Evolutionary conservation across 2,329 filamentous ascomycete genomes (phyloP), one percentile per base, ranked within the genome.

Genomic region (Hortaea werneckii): DNA sequence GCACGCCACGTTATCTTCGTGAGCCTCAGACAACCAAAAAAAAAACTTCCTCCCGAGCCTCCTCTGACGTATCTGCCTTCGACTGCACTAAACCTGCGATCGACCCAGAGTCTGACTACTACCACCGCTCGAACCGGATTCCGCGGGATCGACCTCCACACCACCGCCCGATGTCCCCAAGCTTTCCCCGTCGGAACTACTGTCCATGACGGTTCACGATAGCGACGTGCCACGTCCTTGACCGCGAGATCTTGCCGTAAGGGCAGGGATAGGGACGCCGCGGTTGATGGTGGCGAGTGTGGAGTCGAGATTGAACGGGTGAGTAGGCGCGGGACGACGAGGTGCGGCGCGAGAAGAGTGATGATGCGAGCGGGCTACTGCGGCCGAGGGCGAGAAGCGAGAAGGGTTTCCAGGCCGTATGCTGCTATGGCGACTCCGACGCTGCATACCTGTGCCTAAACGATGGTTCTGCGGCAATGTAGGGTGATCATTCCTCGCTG

Each of bases 301-400:
- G 28, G 48, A 49, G 10, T 47, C 46, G 12, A 55, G 51, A 8
- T 54, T 46, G 41, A 56, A 58, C 6, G 56, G 56, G 41, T 57
- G 55, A 55, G 40, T 56, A 51, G 27, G 51, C 20, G 20, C 20
- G 20, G 20, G 20, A 42, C 29, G 20, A 20, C 20, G 20, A 20
- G 20, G 20, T 20, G 20, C 20, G 20, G 20, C 20, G 20, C 20
- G 20, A 20, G 20, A 20, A 20, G 20, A 20, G n/a, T 2, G 29
- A 34, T 12, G 41, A 32, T 27, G 6, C 13, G 10, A 30, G 26
- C 7, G 27, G 28, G 7, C 28, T 12, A 9, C 6, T 29, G 5
- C 28, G 20, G 20, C 20, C 20, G 20, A 20, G 20, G 20, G 20
- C 20, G 20, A 20, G 20, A 20, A 20, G 20, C 20, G 20, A 20